Evolutionary conservation across 2,329 filamentous ascomycete genomes (phyloP).

Genomic region (Phaeosphaeria sp.): DNA sequence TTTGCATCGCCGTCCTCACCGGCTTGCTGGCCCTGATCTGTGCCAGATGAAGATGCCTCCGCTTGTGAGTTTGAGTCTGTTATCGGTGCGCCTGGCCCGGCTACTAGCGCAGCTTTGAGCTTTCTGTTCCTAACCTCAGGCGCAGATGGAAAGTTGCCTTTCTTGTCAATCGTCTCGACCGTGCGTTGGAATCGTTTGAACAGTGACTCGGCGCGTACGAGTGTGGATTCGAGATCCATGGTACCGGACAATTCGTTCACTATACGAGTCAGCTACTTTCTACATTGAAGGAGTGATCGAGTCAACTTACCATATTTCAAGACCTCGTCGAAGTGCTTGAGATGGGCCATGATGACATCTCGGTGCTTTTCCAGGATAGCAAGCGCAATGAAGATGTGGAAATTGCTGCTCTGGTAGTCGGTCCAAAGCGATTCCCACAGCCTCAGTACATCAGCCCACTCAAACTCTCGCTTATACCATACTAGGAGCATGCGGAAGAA

Average conservation of each 20-base stretch:
- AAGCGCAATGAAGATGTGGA: constrained; percentile 92
- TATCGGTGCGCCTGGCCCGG: constrained; percentile 30
- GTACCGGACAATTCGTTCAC: constrained; percentile 95
- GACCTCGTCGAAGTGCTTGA: constrained; percentile 95
- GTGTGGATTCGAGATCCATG: constrained; percentile 86
- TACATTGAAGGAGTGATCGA: too few relatives aligned
- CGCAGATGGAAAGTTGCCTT: constrained; percentile 76
- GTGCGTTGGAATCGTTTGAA: constrained; percentile 88
- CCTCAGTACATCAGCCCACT: constrained; percentile 83
- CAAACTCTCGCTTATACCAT: constrained; percentile 98
- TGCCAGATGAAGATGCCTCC: constrained; percentile 32
- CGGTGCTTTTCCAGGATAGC: constrained; percentile 95
- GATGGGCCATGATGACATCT: constrained; percentile 94
- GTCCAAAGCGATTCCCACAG: constrained; percentile 97
- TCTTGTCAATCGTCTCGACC: constrained; percentile 91
- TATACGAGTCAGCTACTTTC: constrained; percentile 45
- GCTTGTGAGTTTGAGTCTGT: constrained; percentile 23
- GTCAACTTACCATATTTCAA: constrained; percentile 82
- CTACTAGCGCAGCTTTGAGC: constrained; percentile 44
- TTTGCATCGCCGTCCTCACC: constrained; percentile 49
- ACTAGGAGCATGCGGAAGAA: constrained; percentile 99
- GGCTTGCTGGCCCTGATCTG: constrained; percentile 45
- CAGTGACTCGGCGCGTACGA: constrained; percentile 86
- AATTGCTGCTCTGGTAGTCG: constrained; percentile 85
- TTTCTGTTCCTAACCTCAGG: constrained; percentile 58